Percentiles rank a stretch among this genome's conserved stretches.
phyloP scores from a whole-genome alignment of 306 rosid species.

The Neltuma alba region DNA sequence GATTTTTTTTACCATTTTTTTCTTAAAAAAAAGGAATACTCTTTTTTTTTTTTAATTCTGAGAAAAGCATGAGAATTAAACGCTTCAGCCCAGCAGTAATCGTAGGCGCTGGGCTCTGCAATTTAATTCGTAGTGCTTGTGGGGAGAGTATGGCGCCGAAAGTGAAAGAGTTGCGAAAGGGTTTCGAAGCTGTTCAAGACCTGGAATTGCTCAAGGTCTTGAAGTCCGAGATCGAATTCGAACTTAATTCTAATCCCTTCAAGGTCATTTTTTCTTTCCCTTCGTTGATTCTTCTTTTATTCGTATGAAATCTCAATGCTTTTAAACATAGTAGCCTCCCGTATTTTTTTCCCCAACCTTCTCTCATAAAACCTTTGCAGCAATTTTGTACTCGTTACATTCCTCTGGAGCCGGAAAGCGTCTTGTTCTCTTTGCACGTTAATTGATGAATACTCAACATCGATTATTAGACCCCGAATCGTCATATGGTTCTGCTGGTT shows the following conservation, averaged over 20 bases:
- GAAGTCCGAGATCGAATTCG: conserved; percentile 69
- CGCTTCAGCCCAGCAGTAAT: neutral
- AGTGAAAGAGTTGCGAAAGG: conserved; percentile 35
- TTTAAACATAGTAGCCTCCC: neutral
- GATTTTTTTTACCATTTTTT: too few relatives aligned
- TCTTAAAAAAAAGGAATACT: too few relatives aligned
- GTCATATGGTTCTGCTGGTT: neutral
- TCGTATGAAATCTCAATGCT: neutral
- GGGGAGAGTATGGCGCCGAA: conserved; percentile 41
- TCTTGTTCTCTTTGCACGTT: neutral
- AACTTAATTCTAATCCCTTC: conserved; percentile 55
- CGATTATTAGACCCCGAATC: neutral
- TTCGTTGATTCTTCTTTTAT: neutral
- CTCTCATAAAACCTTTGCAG: neutral
- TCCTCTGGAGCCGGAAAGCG: neutral
- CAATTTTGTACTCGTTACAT: neutral
- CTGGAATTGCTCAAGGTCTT: conserved; percentile 57
- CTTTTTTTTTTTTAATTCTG: neutral
- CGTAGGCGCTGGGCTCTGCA: neutral
- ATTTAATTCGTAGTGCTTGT: neutral
- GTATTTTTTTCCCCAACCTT: neutral
- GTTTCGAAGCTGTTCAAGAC: conserved; percentile 57
- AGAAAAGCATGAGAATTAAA: neutral
- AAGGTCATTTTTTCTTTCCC: conserved; percentile 56
- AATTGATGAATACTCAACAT: neutral